Percentiles rank a stretch among this genome's conserved stretches.
These are phyloP conservation scores for Pseudodiploospora longispora DNA, from an alignment of 2,329 filamentous ascomycete genomes.

Conservation along the genomic window DNA sequence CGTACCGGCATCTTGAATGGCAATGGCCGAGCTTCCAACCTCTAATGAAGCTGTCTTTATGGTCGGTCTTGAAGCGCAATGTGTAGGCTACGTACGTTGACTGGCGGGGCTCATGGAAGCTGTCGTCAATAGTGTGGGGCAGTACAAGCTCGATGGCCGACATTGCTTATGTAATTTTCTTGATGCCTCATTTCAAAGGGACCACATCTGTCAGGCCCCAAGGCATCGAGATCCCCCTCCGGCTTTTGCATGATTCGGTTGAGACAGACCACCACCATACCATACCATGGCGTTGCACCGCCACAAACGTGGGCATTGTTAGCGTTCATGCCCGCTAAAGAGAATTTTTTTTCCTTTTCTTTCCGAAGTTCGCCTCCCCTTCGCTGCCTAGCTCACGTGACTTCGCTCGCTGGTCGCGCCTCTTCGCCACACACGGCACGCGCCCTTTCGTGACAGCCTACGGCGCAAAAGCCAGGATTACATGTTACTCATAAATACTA, in stretches of 20 bases:
- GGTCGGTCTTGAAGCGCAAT: slow-evolving; percentile 7
- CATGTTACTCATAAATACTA: too few species aligned
- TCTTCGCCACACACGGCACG: slow-evolving; percentile 11
- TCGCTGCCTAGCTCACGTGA: slow-evolving; percentile 32
- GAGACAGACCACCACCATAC: too few species aligned
- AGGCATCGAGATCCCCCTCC: too few species aligned
- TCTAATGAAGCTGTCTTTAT: slow-evolving; percentile 13
- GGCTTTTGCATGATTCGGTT: too few species aligned
- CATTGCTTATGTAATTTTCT: not conserved
- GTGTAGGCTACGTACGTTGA: slow-evolving; percentile 3
- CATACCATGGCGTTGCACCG: slow-evolving; percentile 2
- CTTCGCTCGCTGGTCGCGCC: slow-evolving; percentile 27
- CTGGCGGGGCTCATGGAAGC: slow-evolving; percentile 12
- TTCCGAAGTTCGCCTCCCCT: too few species aligned
- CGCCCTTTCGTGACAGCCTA: slow-evolving; percentile 6
- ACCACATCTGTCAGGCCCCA: too few species aligned
- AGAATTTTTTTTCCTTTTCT: not conserved
- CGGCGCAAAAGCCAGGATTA: too few species aligned
- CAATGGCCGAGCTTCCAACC: slow-evolving; percentile 11
- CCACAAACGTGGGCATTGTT: not conserved
- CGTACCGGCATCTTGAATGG: slow-evolving; percentile 40
- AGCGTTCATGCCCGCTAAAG: not conserved
- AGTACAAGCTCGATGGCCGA: not conserved
- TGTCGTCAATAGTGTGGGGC: slow-evolving; percentile 11
- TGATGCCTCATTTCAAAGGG: slow-evolving; percentile 1